Conservation (phyloP, 75 land plant genomes). For the Cupressus sempervirens region DNA sequence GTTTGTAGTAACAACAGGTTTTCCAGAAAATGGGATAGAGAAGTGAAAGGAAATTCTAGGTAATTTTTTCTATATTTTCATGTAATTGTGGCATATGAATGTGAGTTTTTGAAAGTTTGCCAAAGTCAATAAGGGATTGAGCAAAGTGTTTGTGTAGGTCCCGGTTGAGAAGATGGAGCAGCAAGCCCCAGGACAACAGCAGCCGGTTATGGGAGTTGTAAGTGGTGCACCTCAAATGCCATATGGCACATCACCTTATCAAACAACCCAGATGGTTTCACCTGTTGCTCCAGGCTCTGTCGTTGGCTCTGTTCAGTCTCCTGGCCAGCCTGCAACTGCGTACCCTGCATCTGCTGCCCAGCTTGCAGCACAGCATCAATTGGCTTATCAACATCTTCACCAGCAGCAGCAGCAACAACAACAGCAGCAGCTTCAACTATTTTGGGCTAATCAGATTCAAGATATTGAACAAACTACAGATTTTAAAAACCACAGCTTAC, state of each 20-base stretch:
- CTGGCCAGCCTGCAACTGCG: slow-evolving; percentile 25
- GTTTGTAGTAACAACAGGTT: background rate
- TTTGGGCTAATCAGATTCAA: slow-evolving; percentile 64
- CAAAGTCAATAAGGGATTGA: background rate
- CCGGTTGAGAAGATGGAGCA: slow-evolving; percentile 29
- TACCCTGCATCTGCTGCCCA: slow-evolving; percentile 26
- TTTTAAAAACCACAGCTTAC: slow-evolving; percentile 77
- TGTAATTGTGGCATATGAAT: background rate
- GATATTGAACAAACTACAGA: slow-evolving; percentile 73
- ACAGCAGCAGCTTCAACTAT: slow-evolving; percentile 71
- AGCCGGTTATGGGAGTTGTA: slow-evolving; percentile 31
- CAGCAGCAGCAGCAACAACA: slow-evolving; percentile 73
- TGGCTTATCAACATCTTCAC: slow-evolving; percentile 58
- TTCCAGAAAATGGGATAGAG: background rate
- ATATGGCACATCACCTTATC: slow-evolving; percentile 36
- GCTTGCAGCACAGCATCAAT: slow-evolving; percentile 44
- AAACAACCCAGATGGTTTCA: slow-evolving; percentile 31
- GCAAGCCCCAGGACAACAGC: slow-evolving; percentile 22
- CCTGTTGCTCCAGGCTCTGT: slow-evolving; percentile 27
- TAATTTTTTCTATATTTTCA: background rate
- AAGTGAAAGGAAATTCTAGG: background rate
- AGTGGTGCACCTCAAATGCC: slow-evolving; percentile 34
- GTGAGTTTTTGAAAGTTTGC: background rate
- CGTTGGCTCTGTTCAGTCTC: slow-evolving; percentile 22
- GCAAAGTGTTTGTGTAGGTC: background rate